These are phyloP conservation scores for Myriosclerotinia scirpicola DNA, from an alignment of 2,329 filamentous ascomycete genomes.

Conservation along the genomic window DNA sequence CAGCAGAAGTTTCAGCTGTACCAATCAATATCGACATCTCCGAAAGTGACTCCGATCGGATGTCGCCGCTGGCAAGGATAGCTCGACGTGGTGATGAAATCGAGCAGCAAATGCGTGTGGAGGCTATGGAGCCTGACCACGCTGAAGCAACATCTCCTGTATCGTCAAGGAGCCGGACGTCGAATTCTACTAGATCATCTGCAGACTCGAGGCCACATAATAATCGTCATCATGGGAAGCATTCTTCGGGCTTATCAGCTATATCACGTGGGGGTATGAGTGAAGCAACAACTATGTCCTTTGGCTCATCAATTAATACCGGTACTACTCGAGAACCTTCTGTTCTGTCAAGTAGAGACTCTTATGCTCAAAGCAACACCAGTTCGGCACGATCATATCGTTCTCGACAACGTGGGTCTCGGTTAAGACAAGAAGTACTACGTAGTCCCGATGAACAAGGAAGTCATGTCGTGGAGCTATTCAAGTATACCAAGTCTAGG, in stretches of 20 bases:
- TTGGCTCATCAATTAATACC: constrained; percentile 56
- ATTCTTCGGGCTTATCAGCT: constrained; percentile 44
- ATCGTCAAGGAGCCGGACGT: constrained; percentile 39
- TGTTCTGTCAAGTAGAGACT: constrained; percentile 47
- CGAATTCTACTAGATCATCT: constrained; percentile 54
- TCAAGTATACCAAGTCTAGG: constrained; percentile 79
- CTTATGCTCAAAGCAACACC: constrained; percentile 55
- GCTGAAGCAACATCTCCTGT: constrained; percentile 39
- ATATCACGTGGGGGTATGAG: constrained; percentile 54
- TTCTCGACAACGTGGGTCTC: constrained; percentile 57
- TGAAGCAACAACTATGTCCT: constrained; percentile 68
- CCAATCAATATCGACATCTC: constrained; percentile 60
- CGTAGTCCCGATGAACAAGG: constrained; percentile 74
- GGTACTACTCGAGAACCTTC: constrained; percentile 36
- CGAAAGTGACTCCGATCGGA: constrained; percentile 74
- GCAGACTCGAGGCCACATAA: constrained; percentile 52
- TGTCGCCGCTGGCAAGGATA: constrained; percentile 74
- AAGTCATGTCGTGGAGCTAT: constrained; percentile 65
- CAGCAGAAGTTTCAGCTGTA: constrained; percentile 48
- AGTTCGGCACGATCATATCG: constrained; percentile 42
- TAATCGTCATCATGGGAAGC: constrained; percentile 37
- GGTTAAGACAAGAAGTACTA: constrained; percentile 76
- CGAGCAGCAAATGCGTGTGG: constrained; percentile 32
- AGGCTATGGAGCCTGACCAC: constrained; percentile 34
- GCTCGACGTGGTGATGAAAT: constrained; percentile 63